Conservation (phyloP, 306 rosid species). For the Clitoria ternatea region DNA sequence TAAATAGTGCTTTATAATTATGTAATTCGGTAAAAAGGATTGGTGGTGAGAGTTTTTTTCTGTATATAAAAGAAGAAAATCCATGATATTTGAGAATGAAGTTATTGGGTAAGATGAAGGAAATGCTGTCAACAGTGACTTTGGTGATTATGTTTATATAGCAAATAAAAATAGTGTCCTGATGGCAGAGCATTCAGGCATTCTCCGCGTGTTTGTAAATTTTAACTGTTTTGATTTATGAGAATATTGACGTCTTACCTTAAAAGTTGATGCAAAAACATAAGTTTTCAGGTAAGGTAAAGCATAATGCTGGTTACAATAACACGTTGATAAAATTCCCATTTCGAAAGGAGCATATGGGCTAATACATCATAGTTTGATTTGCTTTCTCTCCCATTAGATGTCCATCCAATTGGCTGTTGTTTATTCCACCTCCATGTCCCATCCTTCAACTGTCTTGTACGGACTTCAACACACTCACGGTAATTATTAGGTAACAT, state of each 20-base stretch:
- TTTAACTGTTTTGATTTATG: slow-evolving; percentile 14
- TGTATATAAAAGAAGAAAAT: too few relatives aligned
- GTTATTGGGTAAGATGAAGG: slow-evolving; percentile 9
- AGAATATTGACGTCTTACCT: slow-evolving; percentile 33
- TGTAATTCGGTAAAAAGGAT: too few relatives aligned
- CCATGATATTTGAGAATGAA: slow-evolving; percentile 20
- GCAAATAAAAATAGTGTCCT: background rate
- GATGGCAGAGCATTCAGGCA: background rate
- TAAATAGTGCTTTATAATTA: background rate
- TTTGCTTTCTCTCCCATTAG: slow-evolving; percentile 16
- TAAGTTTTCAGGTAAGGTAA: slow-evolving; percentile 21
- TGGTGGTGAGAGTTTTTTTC: too few relatives aligned
- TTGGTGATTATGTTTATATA: background rate
- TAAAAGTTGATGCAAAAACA: slow-evolving; percentile 26
- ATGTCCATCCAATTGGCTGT: too few relatives aligned
- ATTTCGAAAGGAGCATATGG: slow-evolving; percentile 16
- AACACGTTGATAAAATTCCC: background rate
- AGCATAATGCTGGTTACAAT: background rate
- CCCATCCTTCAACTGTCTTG: too few relatives aligned
- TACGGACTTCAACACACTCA: too few relatives aligned
- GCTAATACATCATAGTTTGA: slow-evolving; percentile 10
- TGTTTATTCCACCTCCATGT: too few relatives aligned
- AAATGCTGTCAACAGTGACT: slow-evolving; percentile 12
- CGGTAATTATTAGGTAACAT: too few relatives aligned
- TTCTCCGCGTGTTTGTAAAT: background rate